These are phyloP conservation scores for Groenewaldozyma salmanticensis DNA, from an alignment of 805 yeast genomes.

Conservation along the genomic window DNA sequence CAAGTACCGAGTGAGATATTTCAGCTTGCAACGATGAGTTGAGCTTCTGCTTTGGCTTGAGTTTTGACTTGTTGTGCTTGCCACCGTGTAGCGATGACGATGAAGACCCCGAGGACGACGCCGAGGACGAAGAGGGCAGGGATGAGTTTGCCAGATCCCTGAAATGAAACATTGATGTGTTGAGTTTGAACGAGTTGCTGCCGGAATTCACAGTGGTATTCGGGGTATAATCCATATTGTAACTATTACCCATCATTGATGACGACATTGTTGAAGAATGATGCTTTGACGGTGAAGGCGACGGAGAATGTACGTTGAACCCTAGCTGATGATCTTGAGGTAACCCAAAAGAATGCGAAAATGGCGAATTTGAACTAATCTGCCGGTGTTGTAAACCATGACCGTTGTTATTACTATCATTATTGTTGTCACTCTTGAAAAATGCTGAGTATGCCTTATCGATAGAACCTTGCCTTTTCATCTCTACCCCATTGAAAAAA, in stretches of 20 bases:
- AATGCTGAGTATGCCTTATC: too few species aligned
- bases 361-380: neutral
- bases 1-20: slow-evolving; percentile 1
- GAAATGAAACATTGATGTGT: slow-evolving; percentile 1
- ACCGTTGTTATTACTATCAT: neutral
- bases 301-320: too few species aligned
- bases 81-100: slow-evolving; percentile 1
- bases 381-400: slow-evolving; percentile 1
- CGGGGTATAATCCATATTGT: too few species aligned
- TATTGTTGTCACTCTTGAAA: too few species aligned
- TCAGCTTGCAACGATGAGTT: slow-evolving; percentile 13
- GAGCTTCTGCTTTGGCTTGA: slow-evolving; percentile 10
- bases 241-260: too few species aligned
- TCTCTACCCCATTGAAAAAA: neutral
- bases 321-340: too few species aligned
- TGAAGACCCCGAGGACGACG: slow-evolving; percentile 9
- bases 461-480: neutral
- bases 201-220: too few species aligned
- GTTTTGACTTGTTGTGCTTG: too few species aligned
- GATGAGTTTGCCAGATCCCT: slow-evolving; percentile 8
- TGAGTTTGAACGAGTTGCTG: too few species aligned
- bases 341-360: too few species aligned
- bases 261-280: too few species aligned
- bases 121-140: slow-evolving; percentile 5
- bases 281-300: too few species aligned